Evolutionary conservation across 2,329 filamentous ascomycete genomes (phyloP).

Genomic region (Cladosporium sphaerospermum): DNA sequence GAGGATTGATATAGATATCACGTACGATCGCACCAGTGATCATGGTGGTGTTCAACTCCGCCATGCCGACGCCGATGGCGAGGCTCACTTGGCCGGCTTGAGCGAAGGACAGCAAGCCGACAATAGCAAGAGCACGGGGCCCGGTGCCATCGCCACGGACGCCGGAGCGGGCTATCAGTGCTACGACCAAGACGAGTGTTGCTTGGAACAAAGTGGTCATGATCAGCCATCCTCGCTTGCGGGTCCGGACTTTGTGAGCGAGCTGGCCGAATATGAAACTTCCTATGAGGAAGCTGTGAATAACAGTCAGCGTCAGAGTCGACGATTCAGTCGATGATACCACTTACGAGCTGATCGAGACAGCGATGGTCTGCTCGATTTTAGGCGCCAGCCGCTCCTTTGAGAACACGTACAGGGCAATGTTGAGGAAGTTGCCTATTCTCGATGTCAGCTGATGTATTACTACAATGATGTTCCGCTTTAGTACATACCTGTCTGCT

Average conservation of each 20-base stretch:
- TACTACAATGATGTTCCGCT: conserved; percentile 17
- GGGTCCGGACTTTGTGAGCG: conserved; percentile 13
- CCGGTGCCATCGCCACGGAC: background rate
- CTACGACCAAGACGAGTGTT: conserved; percentile 14
- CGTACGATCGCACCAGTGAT: conserved; percentile 20
- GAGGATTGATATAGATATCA: conserved; percentile 3
- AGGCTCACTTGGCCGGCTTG: conserved; percentile 19
- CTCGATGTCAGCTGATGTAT: conserved; percentile 17
- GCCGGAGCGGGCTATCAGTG: conserved; percentile 12
- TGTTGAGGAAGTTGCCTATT: conserved; percentile 5
- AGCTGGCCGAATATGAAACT: conserved; percentile 19
- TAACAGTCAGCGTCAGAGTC: background rate
- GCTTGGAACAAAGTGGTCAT: conserved; percentile 17
- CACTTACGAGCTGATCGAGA: conserved; percentile 1
- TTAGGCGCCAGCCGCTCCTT: conserved; percentile 2
- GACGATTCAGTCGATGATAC: background rate
- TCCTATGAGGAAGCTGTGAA: conserved; percentile 17
- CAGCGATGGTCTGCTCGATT: conserved; percentile 6
- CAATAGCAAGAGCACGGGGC: conserved; percentile 7
- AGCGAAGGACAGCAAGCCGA: conserved; percentile 15
- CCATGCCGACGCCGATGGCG: conserved; percentile 16
- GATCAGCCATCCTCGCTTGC: conserved; percentile 18
- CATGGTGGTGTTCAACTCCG: conserved; percentile 24
- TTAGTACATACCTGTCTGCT: conserved; percentile 23
- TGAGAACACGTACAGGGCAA: conserved; percentile 5